Conservation (phyloP, 208 protist genomes). For the Wallacemonas sp. region DNA sequence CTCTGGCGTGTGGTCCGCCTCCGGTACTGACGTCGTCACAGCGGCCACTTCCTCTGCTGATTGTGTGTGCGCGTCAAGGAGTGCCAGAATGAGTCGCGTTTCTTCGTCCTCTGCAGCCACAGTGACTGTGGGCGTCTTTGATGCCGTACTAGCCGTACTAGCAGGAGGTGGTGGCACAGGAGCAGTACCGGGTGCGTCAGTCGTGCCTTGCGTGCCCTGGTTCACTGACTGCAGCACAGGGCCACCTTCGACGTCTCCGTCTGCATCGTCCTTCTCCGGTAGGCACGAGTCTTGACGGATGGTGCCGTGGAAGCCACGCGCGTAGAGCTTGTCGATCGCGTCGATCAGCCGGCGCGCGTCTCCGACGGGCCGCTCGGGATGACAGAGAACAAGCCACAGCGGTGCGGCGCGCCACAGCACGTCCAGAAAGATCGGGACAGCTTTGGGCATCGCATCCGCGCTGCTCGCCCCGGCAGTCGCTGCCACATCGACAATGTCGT, state of each 20-base stretch:
- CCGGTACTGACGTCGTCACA: no score
- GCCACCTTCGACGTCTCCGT: no score
- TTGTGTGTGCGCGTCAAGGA: not conserved
- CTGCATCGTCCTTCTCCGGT: no score
- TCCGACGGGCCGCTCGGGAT: not conserved
- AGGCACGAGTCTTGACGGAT: no score
- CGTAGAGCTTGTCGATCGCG: not conserved
- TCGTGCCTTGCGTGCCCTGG: no score
- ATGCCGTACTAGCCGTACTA: no score
- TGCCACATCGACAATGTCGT: not conserved
- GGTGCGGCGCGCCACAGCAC: not conserved
- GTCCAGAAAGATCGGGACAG: not conserved
- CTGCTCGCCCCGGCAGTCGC: not conserved
- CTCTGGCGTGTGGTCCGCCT: no score
- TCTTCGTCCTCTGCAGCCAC: not conserved
- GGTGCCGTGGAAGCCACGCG: not conserved
- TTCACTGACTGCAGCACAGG: no score
- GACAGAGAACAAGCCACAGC: slow-evolving; percentile 15
- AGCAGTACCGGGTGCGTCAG: no score
- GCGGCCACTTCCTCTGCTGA: no score
- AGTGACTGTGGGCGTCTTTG: not conserved
- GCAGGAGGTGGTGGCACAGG: no score
- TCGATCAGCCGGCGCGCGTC: not conserved
- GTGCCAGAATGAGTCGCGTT: slow-evolving; percentile 1
- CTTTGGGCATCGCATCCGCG: no score